Base-by-base conservation (phyloP, 2,329 filamentous ascomycete genomes). In the Hymenoscyphus fructigenus region DNA sequence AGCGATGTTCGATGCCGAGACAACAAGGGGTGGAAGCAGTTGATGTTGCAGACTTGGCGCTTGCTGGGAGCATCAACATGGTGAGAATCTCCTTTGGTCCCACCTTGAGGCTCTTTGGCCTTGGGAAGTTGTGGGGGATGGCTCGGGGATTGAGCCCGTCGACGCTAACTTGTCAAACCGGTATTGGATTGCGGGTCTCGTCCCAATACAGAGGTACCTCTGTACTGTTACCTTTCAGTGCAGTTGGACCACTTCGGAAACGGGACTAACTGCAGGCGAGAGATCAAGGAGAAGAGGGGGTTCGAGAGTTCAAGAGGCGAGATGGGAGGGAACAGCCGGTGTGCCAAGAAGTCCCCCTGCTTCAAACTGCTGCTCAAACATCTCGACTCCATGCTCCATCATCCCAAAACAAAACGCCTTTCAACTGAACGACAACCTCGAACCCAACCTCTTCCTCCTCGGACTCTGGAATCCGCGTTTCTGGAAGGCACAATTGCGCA, bases 291-390 rank as follows among this genome's bases (percentile, higher is more conserved):
- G n/a, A 14, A 4, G 15, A 53, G 47, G 20, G 36, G 47, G 47
- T 50, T 47, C 28, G 23, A 23, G 59, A 50, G 59, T 28, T n/a
- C 9, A 5, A 15, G 41, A 26, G 32, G 32, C 23, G 41, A 60
- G 23, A 28, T n/a, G 32, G 23, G 23, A 32, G 17, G 28, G 28
- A 28, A 15, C 26, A 26, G n/a, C 59, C 59, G 38, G 9, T 60
- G 59, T 50, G 15, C 36, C 20, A 36, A 50, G 36, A 41, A 34
- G 14, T 14, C 1, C 41, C 29, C 34, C 26, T 29, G 44, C 44
- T n/a, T 36, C 62, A 57, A 63, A 38, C 56, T 28, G 62, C 36
- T 67, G 60, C 66, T 68, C 69, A 69, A 66, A 59, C 56, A 23
- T 59, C 20, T 10, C 47, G 14, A 38, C 14, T 38, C 12, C 34